phyloP scores from a whole-genome alignment of 768 basidiomycete genomes.

The Xerocomellus amylosporus region DNA sequence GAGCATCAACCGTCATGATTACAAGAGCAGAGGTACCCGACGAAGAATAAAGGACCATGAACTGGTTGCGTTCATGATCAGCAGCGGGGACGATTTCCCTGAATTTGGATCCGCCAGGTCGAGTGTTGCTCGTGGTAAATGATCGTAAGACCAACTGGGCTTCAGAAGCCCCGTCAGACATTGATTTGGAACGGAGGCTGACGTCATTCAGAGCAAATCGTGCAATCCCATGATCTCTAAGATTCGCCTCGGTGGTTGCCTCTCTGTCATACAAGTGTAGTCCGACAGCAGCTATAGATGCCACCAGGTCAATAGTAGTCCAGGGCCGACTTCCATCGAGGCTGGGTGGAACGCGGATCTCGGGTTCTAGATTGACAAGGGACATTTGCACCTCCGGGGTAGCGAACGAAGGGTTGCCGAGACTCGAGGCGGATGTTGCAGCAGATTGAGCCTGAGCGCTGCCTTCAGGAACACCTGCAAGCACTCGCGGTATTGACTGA shows the following conservation, averaged over 20 bases:
- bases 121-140: slow-evolving; percentile 87
- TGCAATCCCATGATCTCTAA: slow-evolving; percentile 80
- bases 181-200: slow-evolving; percentile 72
- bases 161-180: slow-evolving; percentile 82
- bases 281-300: slow-evolving; percentile 68
- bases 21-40: slow-evolving; percentile 68
- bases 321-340: slow-evolving; percentile 39
- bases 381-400: slow-evolving; percentile 2
- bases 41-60: slow-evolving; percentile 88
- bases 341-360: slow-evolving; percentile 40
- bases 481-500: slow-evolving; percentile 65
- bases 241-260: slow-evolving; percentile 52
- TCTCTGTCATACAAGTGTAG: slow-evolving; percentile 80
- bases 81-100: slow-evolving; percentile 94
- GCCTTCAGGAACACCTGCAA: slow-evolving; percentile 49
- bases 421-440: slow-evolving; percentile 15
- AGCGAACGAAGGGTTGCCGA: not conserved
- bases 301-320: slow-evolving; percentile 70
- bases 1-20: slow-evolving; percentile 87
- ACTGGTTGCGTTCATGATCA: slow-evolving; percentile 82
- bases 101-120: slow-evolving; percentile 78
- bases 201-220: slow-evolving; percentile 81
- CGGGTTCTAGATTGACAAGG: slow-evolving; percentile 46
- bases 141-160: slow-evolving; percentile 87
- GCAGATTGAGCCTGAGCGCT: slow-evolving; percentile 30